Conservation (phyloP, 169 alveolate genomes). For the Toxoplasma gondii region DNA sequence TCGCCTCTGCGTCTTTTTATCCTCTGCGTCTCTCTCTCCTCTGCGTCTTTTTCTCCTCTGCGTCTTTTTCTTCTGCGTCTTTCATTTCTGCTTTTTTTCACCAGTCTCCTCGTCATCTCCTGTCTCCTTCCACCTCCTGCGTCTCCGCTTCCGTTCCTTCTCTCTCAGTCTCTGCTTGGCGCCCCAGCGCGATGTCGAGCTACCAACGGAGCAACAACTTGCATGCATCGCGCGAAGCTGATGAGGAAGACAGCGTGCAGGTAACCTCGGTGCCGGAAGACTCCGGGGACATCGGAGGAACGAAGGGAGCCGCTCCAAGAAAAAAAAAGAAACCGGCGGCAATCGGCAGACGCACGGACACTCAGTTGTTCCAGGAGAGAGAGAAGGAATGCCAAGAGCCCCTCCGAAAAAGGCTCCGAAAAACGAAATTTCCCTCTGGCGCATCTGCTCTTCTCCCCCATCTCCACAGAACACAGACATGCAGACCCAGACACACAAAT, state of each 20-base stretch:
- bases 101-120: neutral
- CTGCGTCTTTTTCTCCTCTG: neutral
- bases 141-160: neutral
- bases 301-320: too few relatives aligned
- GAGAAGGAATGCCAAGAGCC: too few relatives aligned
- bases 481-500: too few relatives aligned
- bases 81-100: neutral
- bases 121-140: neutral
- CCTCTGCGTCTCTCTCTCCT: neutral
- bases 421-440: too few relatives aligned
- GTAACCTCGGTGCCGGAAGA: neutral
- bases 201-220: neutral
- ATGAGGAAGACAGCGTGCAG: constrained; percentile 11
- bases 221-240: neutral
- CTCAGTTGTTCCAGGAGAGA: too few relatives aligned
- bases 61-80: neutral
- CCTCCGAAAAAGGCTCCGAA: too few relatives aligned
- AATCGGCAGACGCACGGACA: too few relatives aligned
- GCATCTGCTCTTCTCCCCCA: too few relatives aligned
- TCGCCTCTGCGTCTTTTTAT: neutral
- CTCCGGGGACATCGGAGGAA: too few relatives aligned
- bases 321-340: too few relatives aligned
- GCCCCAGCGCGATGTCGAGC: neutral
- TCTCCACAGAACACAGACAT: too few relatives aligned
- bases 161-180: neutral